Evolutionary conservation across 306 rosid species (phyloP).

Genomic region (Quercus variabilis): DNA sequence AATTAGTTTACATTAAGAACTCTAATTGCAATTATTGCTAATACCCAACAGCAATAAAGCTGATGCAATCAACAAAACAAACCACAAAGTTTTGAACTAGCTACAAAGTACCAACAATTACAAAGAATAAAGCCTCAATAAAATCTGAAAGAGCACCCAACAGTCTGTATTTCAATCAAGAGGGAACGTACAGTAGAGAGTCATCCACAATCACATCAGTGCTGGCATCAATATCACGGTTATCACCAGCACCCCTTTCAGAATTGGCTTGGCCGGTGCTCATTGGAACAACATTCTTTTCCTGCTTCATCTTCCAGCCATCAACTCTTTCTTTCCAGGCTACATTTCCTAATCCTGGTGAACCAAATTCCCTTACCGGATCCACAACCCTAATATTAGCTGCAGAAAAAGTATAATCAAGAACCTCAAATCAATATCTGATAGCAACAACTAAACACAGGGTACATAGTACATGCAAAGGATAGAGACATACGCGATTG

Average conservation of each 20-base stretch:
- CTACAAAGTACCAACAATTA: conserved; percentile 7
- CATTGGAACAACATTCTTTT: conserved; percentile 77
- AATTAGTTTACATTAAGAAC: neutral
- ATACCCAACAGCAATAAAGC: neutral
- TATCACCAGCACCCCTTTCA: conserved; percentile 80
- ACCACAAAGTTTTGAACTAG: neutral
- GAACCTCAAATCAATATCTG: conserved; percentile 23
- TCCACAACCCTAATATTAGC: conserved; percentile 76
- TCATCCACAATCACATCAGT: conserved; percentile 89
- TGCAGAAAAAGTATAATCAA: conserved; percentile 32
- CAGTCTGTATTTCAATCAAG: conserved; percentile 9
- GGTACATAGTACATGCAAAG: neutral
- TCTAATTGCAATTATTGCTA: neutral
- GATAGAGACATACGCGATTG: conserved; percentile 63
- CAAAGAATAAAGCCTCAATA: conserved; percentile 4
- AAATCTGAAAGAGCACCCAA: conserved; percentile 13
- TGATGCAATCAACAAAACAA: neutral
- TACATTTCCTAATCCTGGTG: conserved; percentile 77
- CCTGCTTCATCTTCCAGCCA: conserved; percentile 99
- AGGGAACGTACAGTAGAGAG: conserved; percentile 65
- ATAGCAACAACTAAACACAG: conserved; percentile 11
- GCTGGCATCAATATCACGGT: conserved; percentile 71
- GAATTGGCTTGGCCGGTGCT: conserved; percentile 89
- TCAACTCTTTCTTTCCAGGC: conserved; percentile 99
- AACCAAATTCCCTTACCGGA: conserved; percentile 49